Percentiles rank a stretch among this genome's conserved stretches.
Evolutionary conservation across 768 basidiomycete genomes (phyloP).

Genomic region (Coprinopsis strossmayeri): DNA sequence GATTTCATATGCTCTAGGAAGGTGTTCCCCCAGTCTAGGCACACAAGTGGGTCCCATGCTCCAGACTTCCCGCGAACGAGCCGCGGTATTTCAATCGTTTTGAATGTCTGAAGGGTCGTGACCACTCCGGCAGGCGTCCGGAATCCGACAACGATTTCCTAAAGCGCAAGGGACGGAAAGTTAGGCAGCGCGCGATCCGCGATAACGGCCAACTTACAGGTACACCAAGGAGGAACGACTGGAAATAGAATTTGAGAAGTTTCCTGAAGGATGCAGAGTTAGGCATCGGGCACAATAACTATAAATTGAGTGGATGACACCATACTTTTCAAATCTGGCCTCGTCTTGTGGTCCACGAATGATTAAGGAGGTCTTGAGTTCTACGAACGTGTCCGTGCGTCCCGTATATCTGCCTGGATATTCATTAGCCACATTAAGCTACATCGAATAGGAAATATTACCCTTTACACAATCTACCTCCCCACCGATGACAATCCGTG

Average conservation of each 20-base stretch:
- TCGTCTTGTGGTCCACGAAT: slow-evolving; percentile 64
- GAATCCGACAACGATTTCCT: slow-evolving; percentile 43
- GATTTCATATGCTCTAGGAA: slow-evolving; percentile 52
- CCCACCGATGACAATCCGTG: slow-evolving; percentile 73
- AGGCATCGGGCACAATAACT: slow-evolving; percentile 9
- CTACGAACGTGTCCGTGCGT: slow-evolving; percentile 64
- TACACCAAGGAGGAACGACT: slow-evolving; percentile 89
- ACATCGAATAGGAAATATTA: slow-evolving; percentile 22
- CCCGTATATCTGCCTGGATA: slow-evolving; percentile 52
- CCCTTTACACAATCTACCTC: slow-evolving; percentile 89
- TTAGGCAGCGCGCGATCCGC: not conserved
- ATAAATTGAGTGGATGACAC: not conserved
- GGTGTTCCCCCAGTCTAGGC: slow-evolving; percentile 65
- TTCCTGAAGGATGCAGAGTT: slow-evolving; percentile 44
- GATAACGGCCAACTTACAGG: slow-evolving; percentile 44
- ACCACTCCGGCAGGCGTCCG: slow-evolving; percentile 71
- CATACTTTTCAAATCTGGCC: slow-evolving; percentile 71
- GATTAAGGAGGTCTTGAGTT: slow-evolving; percentile 78
- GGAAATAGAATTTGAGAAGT: slow-evolving; percentile 87
- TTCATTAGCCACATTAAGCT: slow-evolving; percentile 3
- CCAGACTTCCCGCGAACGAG: slow-evolving; percentile 66
- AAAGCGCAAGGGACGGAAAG: not conserved
- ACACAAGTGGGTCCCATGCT: slow-evolving; percentile 72
- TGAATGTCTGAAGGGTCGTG: slow-evolving; percentile 61
- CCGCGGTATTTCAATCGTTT: slow-evolving; percentile 75